Evolutionary conservation across 495 filamentous ascomycete species (phyloP).

Genomic region (Podospora conica): DNA sequence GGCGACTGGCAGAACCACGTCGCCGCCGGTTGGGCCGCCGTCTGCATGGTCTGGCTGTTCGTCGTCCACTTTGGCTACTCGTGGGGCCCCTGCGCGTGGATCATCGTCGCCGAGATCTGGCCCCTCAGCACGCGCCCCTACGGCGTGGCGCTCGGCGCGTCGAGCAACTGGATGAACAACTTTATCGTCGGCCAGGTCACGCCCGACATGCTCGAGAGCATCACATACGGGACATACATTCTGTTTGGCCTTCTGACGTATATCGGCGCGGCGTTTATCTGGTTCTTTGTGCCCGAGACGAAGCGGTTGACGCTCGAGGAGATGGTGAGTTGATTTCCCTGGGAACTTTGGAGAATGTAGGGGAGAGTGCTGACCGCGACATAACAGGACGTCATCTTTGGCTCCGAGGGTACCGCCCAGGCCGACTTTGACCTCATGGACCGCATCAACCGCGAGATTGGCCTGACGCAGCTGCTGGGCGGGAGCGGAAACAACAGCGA

Average conservation of each 20-base stretch:
- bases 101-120: constrained; percentile 69
- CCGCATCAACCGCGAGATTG: constrained; percentile 67
- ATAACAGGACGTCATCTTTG: constrained; percentile 73
- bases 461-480: constrained; percentile 44
- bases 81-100: constrained; percentile 69
- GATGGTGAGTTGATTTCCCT: constrained; percentile 37
- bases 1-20: constrained; percentile 51
- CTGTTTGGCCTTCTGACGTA: constrained; percentile 70
- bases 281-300: constrained; percentile 69
- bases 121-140: constrained; percentile 67
- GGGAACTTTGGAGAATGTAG: constrained; percentile 1
- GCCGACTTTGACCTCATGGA: constrained; percentile 68
- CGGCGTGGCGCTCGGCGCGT: constrained; percentile 65
- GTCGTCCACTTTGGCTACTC: constrained; percentile 75
- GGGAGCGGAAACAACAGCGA: constrained; percentile 14
- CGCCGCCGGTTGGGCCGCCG: constrained; percentile 69
- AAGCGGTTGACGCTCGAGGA: constrained; percentile 57
- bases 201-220: constrained; percentile 63
- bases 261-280: constrained; percentile 64
- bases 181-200: constrained; percentile 64
- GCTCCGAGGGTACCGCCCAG: constrained; percentile 60
- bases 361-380: constrained; percentile 32
- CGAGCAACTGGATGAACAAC: constrained; percentile 52
- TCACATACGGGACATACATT: constrained; percentile 73
- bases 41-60: constrained; percentile 78